Conservation (phyloP, 2,329 filamentous ascomycete species). For the Alternaria conjuncta region DNA sequence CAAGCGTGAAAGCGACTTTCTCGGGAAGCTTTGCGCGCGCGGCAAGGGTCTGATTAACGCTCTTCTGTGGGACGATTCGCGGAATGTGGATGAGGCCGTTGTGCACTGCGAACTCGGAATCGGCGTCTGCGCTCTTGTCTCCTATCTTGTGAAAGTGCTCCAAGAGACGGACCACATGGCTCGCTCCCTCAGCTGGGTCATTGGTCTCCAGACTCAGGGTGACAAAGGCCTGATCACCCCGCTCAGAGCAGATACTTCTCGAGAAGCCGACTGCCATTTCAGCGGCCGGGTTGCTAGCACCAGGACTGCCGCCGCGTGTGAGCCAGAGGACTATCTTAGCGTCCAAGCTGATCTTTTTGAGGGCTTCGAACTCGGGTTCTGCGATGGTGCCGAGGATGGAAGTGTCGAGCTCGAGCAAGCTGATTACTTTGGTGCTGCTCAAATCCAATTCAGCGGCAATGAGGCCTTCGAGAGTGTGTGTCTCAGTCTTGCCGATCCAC, state of each 20-base stretch:
- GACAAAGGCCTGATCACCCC: conserved; percentile 6
- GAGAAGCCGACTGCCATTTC: conserved; percentile 18
- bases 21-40: conserved; percentile 1
- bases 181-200: neutral
- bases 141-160: conserved; percentile 13
- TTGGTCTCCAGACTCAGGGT: conserved; percentile 13
- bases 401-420: conserved; percentile 14
- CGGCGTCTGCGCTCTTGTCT: neutral
- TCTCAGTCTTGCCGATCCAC: conserved; percentile 6
- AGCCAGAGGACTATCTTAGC: conserved; percentile 14
- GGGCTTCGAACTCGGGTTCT: conserved; percentile 6
- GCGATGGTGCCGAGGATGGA: conserved; percentile 12
- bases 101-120: conserved; percentile 12
- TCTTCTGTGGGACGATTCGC: conserved; percentile 10
- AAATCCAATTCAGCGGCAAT: conserved; percentile 6
- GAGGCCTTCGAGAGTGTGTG: conserved; percentile 3
- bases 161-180: conserved; percentile 1
- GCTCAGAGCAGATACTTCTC: conserved; percentile 16
- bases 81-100: conserved; percentile 16
- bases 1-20: conserved; percentile 2
- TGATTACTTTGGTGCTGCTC: conserved; percentile 4
- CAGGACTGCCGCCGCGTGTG: conserved; percentile 7
- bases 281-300: conserved; percentile 4
- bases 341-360: conserved; percentile 8
- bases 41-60: conserved; percentile 10